A percentile compares a stretch with the other conserved stretches of the same genome.
Conservation (phyloP, 371 early-diverging fungal genomes). For the Mucor mucedo region DNA sequence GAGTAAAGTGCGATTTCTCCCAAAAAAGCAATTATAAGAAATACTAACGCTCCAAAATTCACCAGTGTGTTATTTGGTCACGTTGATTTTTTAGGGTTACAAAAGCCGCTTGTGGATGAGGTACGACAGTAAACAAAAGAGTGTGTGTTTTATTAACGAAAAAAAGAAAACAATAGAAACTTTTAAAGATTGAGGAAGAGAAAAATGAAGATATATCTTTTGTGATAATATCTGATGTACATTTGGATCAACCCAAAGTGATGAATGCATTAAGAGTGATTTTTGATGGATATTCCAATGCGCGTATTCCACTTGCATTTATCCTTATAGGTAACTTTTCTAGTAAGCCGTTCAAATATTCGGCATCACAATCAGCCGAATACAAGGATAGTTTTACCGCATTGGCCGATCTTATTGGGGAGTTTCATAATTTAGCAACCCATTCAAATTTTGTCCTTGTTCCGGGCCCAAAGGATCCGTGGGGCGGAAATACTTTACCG, state of each 20-base stretch:
- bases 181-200: slow-evolving; percentile 51
- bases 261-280: slow-evolving; percentile 64
- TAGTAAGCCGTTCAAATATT: slow-evolving; percentile 71
- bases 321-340: slow-evolving; percentile 87
- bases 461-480: slow-evolving; percentile 89
- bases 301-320: slow-evolving; percentile 78
- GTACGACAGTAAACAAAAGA: slow-evolving; percentile 23
- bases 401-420: slow-evolving; percentile 76
- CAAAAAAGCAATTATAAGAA: background rate
- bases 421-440: slow-evolving; percentile 70
- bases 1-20: slow-evolving; percentile 41
- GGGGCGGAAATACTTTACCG: slow-evolving; percentile 74
- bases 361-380: slow-evolving; percentile 55
- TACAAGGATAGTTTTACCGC: slow-evolving; percentile 65
- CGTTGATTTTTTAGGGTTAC: slow-evolving; percentile 65
- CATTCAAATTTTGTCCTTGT: slow-evolving; percentile 84
- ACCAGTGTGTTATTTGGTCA: slow-evolving; percentile 53
- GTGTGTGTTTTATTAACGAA: background rate
- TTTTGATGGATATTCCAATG: slow-evolving; percentile 72
- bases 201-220: slow-evolving; percentile 65
- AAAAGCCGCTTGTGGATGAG: slow-evolving; percentile 53
- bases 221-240: slow-evolving; percentile 84
- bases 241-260: slow-evolving; percentile 79
- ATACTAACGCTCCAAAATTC: background rate
- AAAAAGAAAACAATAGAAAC: slow-evolving; percentile 15